phyloP scores from a whole-genome alignment of 1,284 basidiomycete genomes.

The Sanghuangporus weigelae region DNA sequence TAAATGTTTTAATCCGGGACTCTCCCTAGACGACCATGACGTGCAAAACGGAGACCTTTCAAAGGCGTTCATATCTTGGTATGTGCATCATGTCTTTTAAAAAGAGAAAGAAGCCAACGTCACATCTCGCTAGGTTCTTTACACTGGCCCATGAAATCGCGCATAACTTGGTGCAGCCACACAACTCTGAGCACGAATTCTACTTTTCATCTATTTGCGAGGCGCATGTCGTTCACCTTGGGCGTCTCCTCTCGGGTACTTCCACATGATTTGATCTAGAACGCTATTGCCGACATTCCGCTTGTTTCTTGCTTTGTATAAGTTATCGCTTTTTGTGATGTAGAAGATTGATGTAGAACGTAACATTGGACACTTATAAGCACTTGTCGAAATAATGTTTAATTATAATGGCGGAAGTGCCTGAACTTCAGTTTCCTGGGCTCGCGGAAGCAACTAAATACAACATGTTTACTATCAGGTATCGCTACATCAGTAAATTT shows the following conservation, averaged over 20 bases:
- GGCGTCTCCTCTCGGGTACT: background rate
- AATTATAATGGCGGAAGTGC: too few relatives aligned
- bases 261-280: background rate
- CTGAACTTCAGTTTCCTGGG: too few relatives aligned
- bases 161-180: conserved; percentile 75
- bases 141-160: conserved; percentile 90
- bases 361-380: background rate
- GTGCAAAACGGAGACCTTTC: conserved; percentile 52
- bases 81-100: conserved; percentile 18
- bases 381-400: too few relatives aligned
- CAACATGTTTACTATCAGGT: background rate
- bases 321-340: background rate
- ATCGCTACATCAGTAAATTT: background rate
- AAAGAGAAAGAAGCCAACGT: background rate
- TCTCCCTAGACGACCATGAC: conserved; percentile 59
- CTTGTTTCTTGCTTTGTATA: background rate
- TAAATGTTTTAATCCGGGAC: background rate
- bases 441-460: background rate
- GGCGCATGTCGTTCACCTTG: conserved; percentile 34
- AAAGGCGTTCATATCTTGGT: conserved; percentile 82
- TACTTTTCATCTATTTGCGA: conserved; percentile 92
- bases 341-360: background rate
- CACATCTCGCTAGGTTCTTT: conserved; percentile 60
- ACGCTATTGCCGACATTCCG: background rate
- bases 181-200: conserved; percentile 88